phyloP scores from a whole-genome alignment of 2,329 filamentous ascomycete genomes.

The Neofusicoccum kwambonambiense region DNA sequence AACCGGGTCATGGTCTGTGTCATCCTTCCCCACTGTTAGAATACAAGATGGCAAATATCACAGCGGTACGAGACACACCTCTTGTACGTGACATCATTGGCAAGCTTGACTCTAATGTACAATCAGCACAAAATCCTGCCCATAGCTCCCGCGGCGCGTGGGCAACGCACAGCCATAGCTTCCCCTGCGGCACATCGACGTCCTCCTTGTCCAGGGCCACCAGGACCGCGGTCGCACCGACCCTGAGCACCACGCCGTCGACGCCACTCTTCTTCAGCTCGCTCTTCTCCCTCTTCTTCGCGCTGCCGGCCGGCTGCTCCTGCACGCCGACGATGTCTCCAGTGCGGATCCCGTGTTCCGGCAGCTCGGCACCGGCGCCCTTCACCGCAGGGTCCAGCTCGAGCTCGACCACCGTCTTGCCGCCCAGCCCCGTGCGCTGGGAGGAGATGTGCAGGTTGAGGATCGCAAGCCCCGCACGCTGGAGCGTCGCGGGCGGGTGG shows the following conservation, averaged over 20 bases:
- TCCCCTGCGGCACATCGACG: conserved; percentile 53
- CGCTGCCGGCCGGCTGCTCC: conserved; percentile 69
- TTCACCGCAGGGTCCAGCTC: conserved; percentile 68
- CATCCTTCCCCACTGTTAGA: conserved; percentile 46
- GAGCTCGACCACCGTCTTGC: conserved; percentile 86
- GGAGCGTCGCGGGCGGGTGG: conserved; percentile 66
- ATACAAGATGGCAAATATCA: neutral
- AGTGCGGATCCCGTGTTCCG: conserved; percentile 71
- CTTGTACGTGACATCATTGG: conserved; percentile 66
- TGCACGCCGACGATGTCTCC: conserved; percentile 77
- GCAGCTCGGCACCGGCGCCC: conserved; percentile 53
- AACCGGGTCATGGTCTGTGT: conserved; percentile 63
- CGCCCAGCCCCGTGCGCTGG: conserved; percentile 84
- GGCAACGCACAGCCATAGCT: conserved; percentile 61
- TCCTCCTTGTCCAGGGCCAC: conserved; percentile 70
- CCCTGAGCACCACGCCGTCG: conserved; percentile 68
- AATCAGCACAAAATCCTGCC: conserved; percentile 32
- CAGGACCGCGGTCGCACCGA: conserved; percentile 58
- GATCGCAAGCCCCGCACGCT: conserved; percentile 75
- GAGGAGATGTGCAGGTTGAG: conserved; percentile 71
- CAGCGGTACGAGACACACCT: conserved; percentile 39
- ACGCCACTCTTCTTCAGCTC: conserved; percentile 67
- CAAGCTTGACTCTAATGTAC: conserved; percentile 58
- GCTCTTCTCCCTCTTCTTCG: conserved; percentile 69
- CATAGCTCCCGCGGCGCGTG: neutral